phyloP scores from a whole-genome alignment of 2,329 filamentous ascomycete species.

The Venturia pyrina region DNA sequence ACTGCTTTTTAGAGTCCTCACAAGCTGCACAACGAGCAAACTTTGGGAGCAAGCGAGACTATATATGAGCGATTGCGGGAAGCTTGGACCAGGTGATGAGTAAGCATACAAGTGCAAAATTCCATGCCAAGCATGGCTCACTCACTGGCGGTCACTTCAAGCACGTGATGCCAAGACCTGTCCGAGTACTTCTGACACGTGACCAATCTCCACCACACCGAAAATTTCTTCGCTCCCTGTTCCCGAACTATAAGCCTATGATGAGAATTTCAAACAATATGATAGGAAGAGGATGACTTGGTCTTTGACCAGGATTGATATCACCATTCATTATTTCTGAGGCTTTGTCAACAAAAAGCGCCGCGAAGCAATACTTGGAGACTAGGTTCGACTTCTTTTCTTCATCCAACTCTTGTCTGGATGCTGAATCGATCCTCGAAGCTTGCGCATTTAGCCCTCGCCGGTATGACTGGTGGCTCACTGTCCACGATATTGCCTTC shows the following conservation, averaged over 20 bases:
- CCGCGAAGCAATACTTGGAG: not conserved
- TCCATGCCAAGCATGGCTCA: no score
- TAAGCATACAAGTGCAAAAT: no score
- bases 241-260: not conserved
- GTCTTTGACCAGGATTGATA: not conserved
- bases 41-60: not conserved
- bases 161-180: no score
- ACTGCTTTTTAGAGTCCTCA: constrained; percentile 2
- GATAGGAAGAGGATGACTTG: constrained; percentile 6
- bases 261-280: constrained; percentile 1
- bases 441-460: no score
- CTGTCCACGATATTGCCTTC: no score
- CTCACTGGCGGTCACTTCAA: no score
- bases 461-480: no score
- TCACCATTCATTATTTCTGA: constrained; percentile 6
- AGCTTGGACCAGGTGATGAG: no score
- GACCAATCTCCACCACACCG: no score
- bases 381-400: not conserved
- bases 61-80: no score
- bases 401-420: not conserved
- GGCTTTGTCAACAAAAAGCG: not conserved
- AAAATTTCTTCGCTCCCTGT: not conserved
- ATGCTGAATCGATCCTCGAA: not conserved
- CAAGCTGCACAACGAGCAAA: not conserved
- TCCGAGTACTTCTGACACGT: no score